These are phyloP conservation scores for Nannizziopsis barbatae DNA, from an alignment of 2,329 filamentous ascomycete species.

Conservation along the genomic window DNA sequence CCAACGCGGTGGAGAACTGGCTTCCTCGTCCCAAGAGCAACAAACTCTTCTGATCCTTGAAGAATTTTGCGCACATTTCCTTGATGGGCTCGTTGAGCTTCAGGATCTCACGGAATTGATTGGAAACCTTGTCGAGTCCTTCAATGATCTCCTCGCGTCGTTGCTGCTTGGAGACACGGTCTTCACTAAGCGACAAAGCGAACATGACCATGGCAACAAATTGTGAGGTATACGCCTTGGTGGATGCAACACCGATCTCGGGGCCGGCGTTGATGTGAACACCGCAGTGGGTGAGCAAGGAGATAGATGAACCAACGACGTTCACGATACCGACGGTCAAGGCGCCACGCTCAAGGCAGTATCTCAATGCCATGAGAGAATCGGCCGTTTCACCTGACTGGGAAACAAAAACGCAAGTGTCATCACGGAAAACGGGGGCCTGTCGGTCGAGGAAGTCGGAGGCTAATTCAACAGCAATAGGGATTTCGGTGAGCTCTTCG, in stretches of 20 bases:
- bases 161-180: constrained; percentile 86
- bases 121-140: constrained; percentile 73
- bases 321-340: constrained; percentile 98
- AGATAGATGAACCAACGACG: constrained; percentile 96
- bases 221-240: constrained; percentile 98
- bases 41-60: constrained; percentile 96
- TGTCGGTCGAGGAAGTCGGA: constrained; percentile 96
- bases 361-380: constrained; percentile 90
- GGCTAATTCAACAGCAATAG: constrained; percentile 89
- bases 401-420: constrained; percentile 97
- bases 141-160: constrained; percentile 94
- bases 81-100: constrained; percentile 90
- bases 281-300: constrained; percentile 96
- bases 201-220: constrained; percentile 99
- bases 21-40: constrained; percentile 87
- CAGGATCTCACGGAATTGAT: constrained; percentile 84
- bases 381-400: constrained; percentile 98
- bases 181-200: constrained; percentile 87
- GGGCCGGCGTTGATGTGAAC: constrained; percentile 98
- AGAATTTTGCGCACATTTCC: constrained; percentile 76
- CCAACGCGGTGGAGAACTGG: constrained; percentile 92
- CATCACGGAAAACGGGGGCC: constrained; percentile 96
- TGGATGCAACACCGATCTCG: constrained; percentile 97
- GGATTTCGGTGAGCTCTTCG: constrained; percentile 95
- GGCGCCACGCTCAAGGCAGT: constrained; percentile 95